Evolutionary conservation across 371 early-diverging fungal species (phyloP), one percentile per base, ranked within the genome.

Genomic region (Mucor indicus): DNA sequence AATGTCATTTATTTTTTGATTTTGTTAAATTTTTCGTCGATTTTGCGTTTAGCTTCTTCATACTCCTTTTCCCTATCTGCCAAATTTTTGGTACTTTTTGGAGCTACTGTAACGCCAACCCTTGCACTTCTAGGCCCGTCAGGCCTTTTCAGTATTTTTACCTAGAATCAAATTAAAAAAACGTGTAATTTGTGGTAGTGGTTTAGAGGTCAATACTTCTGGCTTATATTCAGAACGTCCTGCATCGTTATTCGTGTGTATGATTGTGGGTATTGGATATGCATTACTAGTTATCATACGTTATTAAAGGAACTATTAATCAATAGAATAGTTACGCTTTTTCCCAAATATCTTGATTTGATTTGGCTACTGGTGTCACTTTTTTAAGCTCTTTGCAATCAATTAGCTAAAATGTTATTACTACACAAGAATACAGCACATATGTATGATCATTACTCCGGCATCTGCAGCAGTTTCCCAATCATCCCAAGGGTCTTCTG

Each of bases 401-500:
- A 11, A 45, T 62, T 29, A 54, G 50, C 49, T 61, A 62, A 9
- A 27, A 23, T 27, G 27, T 48, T 36, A 46, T 32, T 27, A 44
- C 38, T 32, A n/a, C 20, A 43, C 29, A 31, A 17, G 11, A 29
- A 37, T 16, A 13, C 1, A 2, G 40, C 37, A 23, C 10, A 13
- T 10, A 30, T 16, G 4, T 3, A 17, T 32, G 39, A 32, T 35
- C n/a, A 44, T 50, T 59, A 65, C 69, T 16, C 56, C 62, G 29
- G 69, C 69, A 49, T 65, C 69, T 21, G 69, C 66, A 27, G 66
- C 69, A 35, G 62, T 52, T 53, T 69, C 69, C 69, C 69, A 64
- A 50, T 69, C 69, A 50, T 69, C 66, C 69, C 66, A 69, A 29
- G 69, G 69, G 40, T 69, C 65, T 22, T 54, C 50, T 38, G 53